These are phyloP conservation scores for Boletus tylopilopsis DNA, from an alignment of 768 basidiomycete species.

Conservation along the genomic window DNA sequence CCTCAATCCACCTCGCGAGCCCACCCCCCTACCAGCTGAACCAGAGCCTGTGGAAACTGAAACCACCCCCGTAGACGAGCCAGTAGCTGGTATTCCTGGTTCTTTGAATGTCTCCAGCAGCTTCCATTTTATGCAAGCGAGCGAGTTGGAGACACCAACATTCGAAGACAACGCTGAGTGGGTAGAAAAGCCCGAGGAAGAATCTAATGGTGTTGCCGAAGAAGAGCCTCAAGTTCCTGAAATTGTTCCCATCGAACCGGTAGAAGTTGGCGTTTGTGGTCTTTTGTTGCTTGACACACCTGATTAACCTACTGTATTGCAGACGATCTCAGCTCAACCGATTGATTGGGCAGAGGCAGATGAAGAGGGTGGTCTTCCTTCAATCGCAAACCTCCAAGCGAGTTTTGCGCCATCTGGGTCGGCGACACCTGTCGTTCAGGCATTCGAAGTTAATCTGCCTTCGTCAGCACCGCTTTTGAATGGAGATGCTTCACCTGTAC, in stretches of 20 bases:
- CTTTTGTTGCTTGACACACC: background rate
- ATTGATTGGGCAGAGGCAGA: constrained; percentile 80
- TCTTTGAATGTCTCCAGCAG: constrained; percentile 42
- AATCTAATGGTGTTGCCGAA: constrained; percentile 10
- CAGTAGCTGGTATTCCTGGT: constrained; percentile 41
- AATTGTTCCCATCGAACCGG: constrained; percentile 12
- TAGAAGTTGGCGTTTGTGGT: constrained; percentile 31
- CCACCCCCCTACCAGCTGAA: constrained; percentile 32
- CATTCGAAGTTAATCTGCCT: constrained; percentile 34
- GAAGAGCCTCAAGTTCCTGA: constrained; percentile 15
- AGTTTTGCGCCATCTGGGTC: constrained; percentile 73
- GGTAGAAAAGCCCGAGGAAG: constrained; percentile 48
- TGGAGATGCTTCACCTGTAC: constrained; percentile 20
- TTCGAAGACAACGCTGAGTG: constrained; percentile 55
- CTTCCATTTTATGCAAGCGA: constrained; percentile 80
- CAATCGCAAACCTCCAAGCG: constrained; percentile 71
- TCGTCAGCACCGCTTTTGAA: constrained; percentile 16
- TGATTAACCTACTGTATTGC: background rate
- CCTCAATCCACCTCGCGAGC: constrained; percentile 44
- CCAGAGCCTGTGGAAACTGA: constrained; percentile 32
- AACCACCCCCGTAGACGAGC: constrained; percentile 20
- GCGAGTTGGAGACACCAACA: constrained; percentile 60
- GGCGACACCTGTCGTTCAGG: constrained; percentile 49
- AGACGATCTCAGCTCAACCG: constrained; percentile 30
- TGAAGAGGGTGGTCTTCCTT: constrained; percentile 74